phyloP scores from a whole-genome alignment of 805 yeast species.

The Suhomyces vadensis region DNA sequence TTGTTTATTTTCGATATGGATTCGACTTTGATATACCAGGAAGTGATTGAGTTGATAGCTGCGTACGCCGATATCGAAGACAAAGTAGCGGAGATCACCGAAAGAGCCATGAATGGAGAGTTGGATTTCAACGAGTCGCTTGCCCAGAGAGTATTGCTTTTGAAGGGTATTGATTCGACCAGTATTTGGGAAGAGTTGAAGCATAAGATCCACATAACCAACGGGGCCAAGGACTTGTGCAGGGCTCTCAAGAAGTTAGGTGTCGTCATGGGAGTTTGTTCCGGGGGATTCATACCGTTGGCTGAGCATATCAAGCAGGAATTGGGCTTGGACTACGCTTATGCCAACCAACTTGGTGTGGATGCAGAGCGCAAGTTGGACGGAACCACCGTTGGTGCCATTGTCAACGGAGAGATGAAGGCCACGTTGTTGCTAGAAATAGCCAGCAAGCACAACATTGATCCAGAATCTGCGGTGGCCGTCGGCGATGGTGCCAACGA shows the following conservation, averaged over 20 bases:
- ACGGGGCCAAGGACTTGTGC: conserved; percentile 78
- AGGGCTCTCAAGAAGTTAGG: conserved; percentile 60
- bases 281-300: conserved; percentile 93
- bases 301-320: conserved; percentile 71
- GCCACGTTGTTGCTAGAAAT: conserved; percentile 68
- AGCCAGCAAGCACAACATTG: conserved; percentile 55
- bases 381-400: conserved; percentile 76
- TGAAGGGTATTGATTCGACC: conserved; percentile 76
- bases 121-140: conserved; percentile 85
- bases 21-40: conserved; percentile 92
- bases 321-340: conserved; percentile 81
- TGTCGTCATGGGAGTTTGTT: conserved; percentile 76
- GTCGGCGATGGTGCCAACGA: conserved; percentile 99
- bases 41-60: conserved; percentile 94
- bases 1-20: conserved; percentile 96
- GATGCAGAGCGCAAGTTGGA: conserved; percentile 54
- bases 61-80: conserved; percentile 89
- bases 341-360: conserved; percentile 67
- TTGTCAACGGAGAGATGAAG: conserved; percentile 85
- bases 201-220: conserved; percentile 68
- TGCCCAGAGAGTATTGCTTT: conserved; percentile 68
- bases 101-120: conserved; percentile 96
- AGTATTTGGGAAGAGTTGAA: conserved; percentile 79
- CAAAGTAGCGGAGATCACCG: conserved; percentile 85
- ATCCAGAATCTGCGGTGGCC: conserved; percentile 62